Evolutionary conservation across 768 basidiomycete species (phyloP).

Genomic region (Lyophyllum shimeji): DNA sequence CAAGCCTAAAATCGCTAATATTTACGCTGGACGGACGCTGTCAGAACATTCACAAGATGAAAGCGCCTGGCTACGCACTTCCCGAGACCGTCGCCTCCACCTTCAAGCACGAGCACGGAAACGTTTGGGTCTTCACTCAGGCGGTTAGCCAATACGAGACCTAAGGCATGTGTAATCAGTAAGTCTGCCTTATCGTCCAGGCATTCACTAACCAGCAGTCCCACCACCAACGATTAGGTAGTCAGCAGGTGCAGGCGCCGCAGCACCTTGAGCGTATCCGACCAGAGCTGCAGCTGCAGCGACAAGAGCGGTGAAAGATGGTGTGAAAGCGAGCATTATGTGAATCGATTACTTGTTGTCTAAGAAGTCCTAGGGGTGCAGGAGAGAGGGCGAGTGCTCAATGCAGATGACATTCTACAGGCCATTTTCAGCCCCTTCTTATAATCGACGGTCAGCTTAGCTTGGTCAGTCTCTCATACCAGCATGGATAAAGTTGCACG

Average conservation of each 20-base stretch:
- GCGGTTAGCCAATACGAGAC: background rate
- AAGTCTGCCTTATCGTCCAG: background rate
- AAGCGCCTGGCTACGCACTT: background rate
- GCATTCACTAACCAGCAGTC: background rate
- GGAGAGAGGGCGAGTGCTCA: background rate
- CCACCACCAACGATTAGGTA: background rate
- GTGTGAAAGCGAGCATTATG: background rate
- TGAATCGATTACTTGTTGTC: background rate
- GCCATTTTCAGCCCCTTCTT: background rate
- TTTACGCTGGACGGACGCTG: background rate
- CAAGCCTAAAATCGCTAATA: background rate
- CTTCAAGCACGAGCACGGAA: background rate
- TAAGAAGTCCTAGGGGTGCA: background rate
- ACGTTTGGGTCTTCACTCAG: background rate
- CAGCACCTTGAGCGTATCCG: background rate
- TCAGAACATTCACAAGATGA: no score
- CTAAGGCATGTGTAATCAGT: background rate
- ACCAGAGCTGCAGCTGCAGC: background rate
- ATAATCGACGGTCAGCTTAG: background rate
- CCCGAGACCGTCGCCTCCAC: constrained; percentile 1
- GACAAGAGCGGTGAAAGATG: background rate
- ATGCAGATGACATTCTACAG: background rate
- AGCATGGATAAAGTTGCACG: background rate
- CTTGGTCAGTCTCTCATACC: background rate
- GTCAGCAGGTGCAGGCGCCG: background rate